A percentile compares a stretch with the other conserved stretches of the same genome.
Evolutionary conservation across 2,329 filamentous ascomycete genomes (phyloP).

Genomic region (Pyricularia sp.): DNA sequence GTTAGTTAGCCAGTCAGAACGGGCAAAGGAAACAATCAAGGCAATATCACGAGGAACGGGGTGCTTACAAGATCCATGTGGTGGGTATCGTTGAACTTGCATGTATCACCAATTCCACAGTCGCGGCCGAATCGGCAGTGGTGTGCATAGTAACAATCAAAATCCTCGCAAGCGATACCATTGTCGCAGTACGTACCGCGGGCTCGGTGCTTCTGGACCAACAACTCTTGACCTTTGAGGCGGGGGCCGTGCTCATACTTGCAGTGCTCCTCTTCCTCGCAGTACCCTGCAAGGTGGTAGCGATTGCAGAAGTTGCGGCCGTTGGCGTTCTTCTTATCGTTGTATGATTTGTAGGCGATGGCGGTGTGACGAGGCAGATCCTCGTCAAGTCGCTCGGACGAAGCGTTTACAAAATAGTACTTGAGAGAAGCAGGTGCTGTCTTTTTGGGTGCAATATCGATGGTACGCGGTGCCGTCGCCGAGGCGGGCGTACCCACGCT

Average conservation of each 20-base stretch:
- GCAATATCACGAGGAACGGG: no score
- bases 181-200: conserved; percentile 9
- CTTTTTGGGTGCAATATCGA: conserved; percentile 17
- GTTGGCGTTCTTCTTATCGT: conserved; percentile 7
- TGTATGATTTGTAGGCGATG: conserved; percentile 2
- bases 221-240: conserved; percentile 8
- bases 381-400: conserved; percentile 18
- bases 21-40: background rate
- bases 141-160: conserved; percentile 10
- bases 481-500: background rate
- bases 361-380: conserved; percentile 13
- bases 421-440: conserved; percentile 5
- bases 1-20: background rate
- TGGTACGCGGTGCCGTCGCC: conserved; percentile 4
- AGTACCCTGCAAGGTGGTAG: conserved; percentile 10
- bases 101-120: conserved; percentile 8
- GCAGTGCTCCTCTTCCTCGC: conserved; percentile 11
- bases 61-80: conserved; percentile 10
- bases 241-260: conserved; percentile 11
- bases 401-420: conserved; percentile 17
- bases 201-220: conserved; percentile 11
- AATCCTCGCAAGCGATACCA: conserved; percentile 9
- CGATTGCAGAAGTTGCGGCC: conserved; percentile 12
- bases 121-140: conserved; percentile 11
- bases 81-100: conserved; percentile 12